Conservation (phyloP, 352 stramenopile species). For the Phytophthora ramorum region DNA sequence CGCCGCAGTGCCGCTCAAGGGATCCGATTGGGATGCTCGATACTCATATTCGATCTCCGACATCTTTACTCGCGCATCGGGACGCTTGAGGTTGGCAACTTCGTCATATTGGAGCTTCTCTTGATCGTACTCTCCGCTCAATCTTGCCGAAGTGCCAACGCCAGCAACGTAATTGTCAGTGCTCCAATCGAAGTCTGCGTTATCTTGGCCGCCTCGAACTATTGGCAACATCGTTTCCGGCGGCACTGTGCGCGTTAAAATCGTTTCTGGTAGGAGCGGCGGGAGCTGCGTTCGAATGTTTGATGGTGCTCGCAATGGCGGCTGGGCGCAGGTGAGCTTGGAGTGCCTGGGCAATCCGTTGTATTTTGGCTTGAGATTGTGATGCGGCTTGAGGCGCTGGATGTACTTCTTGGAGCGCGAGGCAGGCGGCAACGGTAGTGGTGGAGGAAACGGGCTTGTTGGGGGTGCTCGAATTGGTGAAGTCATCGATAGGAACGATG, state of each 20-base stretch:
- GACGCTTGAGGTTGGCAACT: too few relatives aligned
- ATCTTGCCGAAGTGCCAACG: neutral
- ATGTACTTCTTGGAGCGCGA: constrained; percentile 25
- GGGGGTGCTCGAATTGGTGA: constrained; percentile 5
- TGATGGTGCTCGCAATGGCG: neutral
- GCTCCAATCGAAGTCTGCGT: neutral
- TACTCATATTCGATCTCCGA: constrained; percentile 33
- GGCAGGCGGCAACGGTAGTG: constrained; percentile 17
- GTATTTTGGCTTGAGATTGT: constrained; percentile 21
- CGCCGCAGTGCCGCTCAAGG: neutral
- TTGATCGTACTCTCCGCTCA: constrained; percentile 5
- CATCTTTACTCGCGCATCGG: constrained; percentile 7
- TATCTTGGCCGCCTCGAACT: neutral
- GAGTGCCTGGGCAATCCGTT: neutral
- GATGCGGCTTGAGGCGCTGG: constrained; percentile 29
- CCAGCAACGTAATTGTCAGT: neutral
- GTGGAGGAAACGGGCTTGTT: constrained; percentile 20
- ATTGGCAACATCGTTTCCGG: neutral
- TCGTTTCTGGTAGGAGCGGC: neutral
- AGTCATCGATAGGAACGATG: constrained; percentile 8
- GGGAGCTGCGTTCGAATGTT: neutral
- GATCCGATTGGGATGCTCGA: constrained; percentile 17
- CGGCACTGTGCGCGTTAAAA: neutral
- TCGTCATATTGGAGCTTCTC: constrained; percentile 18
- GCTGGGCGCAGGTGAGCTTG: neutral